Conservation (phyloP, 805 yeast species). For the Cyberlindnera maclurae region DNA sequence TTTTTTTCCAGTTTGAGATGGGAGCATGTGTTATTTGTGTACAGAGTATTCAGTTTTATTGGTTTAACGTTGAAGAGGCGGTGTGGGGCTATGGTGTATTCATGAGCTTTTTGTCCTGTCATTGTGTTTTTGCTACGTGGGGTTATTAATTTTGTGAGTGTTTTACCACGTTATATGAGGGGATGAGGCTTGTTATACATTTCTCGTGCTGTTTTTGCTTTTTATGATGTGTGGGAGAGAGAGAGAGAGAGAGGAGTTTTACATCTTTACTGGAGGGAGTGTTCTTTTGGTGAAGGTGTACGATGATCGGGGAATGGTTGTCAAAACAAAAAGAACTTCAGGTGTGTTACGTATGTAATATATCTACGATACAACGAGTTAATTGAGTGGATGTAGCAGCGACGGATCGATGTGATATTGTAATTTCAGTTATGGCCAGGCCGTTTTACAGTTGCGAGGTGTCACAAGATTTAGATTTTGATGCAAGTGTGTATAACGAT, state of each 20-base stretch:
- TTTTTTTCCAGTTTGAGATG: neutral
- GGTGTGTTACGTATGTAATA: conserved; percentile 8
- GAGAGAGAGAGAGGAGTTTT: neutral
- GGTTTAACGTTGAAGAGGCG: conserved; percentile 3
- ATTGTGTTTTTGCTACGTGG: conserved; percentile 7
- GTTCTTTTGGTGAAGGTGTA: neutral
- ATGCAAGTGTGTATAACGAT: too few species aligned
- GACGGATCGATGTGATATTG: too few species aligned
- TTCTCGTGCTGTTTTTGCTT: neutral
- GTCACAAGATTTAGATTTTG: too few species aligned
- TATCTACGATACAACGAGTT: conserved; percentile 15
- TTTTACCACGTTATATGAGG: conserved; percentile 3
- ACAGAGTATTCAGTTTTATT: conserved; percentile 2
- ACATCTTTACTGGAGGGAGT: neutral
- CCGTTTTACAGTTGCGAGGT: too few species aligned
- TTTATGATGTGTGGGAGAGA: neutral
- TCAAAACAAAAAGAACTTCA: conserved; percentile 6
- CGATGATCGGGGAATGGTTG: conserved; percentile 1
- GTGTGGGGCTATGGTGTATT: conserved; percentile 1
- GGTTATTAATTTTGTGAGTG: conserved; percentile 9
- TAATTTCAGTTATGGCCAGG: too few species aligned
- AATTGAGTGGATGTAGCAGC: neutral
- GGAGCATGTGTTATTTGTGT: neutral
- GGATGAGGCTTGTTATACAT: neutral
- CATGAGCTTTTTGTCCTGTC: neutral